Evolutionary conservation across 352 stramenopile species (phyloP).

Genomic region (Pythium insidiosum): DNA sequence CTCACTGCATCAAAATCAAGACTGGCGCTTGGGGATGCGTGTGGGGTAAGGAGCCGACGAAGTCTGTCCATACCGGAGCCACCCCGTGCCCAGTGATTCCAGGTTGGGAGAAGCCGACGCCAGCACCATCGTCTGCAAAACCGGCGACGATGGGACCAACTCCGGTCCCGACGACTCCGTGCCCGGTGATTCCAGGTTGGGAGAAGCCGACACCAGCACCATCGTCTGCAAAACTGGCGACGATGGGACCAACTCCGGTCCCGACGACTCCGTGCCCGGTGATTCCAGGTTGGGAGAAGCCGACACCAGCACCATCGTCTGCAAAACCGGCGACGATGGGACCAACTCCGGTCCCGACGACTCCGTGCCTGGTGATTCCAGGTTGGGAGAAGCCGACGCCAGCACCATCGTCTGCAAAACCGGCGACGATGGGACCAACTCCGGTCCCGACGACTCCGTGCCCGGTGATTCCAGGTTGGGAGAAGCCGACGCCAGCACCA

Average conservation of each 20-base stretch:
- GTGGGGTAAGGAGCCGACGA: no score
- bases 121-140: background rate
- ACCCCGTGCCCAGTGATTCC: background rate
- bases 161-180: constrained; percentile 19
- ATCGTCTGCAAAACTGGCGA: background rate
- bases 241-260: constrained; percentile 1
- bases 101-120: background rate
- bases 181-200: constrained; percentile 17
- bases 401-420: no score
- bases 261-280: constrained; percentile 19
- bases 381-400: constrained; percentile 9
- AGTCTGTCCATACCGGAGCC: background rate
- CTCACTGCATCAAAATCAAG: no score
- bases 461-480: no score
- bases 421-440: background rate
- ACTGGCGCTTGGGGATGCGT: no score
- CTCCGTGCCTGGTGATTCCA: constrained; percentile 10
- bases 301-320: constrained; percentile 1
- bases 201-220: constrained; percentile 12
- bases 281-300: constrained; percentile 16
- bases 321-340: no score
- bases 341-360: background rate
- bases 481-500: background rate
- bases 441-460: background rate
- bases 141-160: constrained; percentile 53